Conservation (phyloP, 2,329 filamentous ascomycete species). For the Ustilaginoidea virens region DNA sequence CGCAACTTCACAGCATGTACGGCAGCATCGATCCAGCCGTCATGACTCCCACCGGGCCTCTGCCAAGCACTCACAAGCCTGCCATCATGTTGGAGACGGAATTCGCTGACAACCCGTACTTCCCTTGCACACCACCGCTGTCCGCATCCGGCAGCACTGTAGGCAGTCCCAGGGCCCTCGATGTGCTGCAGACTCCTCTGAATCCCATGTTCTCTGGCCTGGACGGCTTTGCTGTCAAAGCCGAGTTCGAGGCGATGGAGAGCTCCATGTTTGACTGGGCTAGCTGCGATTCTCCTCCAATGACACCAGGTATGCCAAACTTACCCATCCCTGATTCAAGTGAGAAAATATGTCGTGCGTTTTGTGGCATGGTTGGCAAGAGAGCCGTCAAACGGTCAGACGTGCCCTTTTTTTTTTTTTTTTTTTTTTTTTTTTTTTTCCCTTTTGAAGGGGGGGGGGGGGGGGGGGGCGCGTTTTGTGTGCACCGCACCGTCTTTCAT, state of each 20-base stretch:
- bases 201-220: constrained; percentile 64
- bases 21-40: constrained; percentile 42
- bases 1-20: constrained; percentile 43
- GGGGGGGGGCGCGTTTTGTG: too few relatives aligned
- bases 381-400: too few relatives aligned
- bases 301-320: constrained; percentile 80
- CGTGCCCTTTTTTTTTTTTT: constrained; percentile 5
- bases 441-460: too few relatives aligned
- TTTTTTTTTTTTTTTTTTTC: constrained; percentile 2
- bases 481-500: too few relatives aligned
- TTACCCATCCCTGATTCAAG: too few relatives aligned
- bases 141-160: constrained; percentile 73
- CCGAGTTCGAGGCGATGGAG: constrained; percentile 57
- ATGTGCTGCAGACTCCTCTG: constrained; percentile 67
- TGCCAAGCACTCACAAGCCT: constrained; percentile 60
- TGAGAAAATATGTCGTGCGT: too few relatives aligned
- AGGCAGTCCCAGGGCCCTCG: constrained; percentile 69
- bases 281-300: constrained; percentile 62
- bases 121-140: constrained; percentile 74
- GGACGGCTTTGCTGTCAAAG: constrained; percentile 51
- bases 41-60: constrained; percentile 63
- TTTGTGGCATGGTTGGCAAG: too few relatives aligned
- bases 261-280: constrained; percentile 66
- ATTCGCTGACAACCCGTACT: constrained; percentile 52
- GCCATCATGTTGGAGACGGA: constrained; percentile 68